Base-by-base conservation (phyloP, 2,329 filamentous ascomycete species). In the Aureobasidium melanogenum region DNA sequence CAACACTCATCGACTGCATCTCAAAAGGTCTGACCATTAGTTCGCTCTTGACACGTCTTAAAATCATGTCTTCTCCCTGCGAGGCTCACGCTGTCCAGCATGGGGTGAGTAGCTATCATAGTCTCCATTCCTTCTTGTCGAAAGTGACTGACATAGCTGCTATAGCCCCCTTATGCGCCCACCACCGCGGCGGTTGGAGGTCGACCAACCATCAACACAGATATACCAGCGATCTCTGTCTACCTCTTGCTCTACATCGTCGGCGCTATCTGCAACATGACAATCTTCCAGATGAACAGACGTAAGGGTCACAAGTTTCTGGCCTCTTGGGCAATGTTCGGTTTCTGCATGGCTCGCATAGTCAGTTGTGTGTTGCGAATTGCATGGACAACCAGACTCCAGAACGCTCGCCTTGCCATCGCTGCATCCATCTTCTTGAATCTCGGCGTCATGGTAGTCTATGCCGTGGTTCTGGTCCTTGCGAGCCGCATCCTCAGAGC, bases 301-400 rank as follows among this genome's bases (percentile, higher is more conserved):
- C 64, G 67, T 34, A 66, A 68, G 56, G 70, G 69, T 1, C 75
- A 78, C 64, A 76, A 75, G 26, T 79, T 79, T 58, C 43, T 77
- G 8, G 67, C 76, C 58, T 74, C 69, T 36, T 63, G 67, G 15
- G 66, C 75, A 60, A 66, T 79, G 2, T 77, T 78, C 51, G 69
- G 70, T 2, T 79, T 79, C 67, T 77, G 74, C 65, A 75, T 77
- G 70, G 71, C 75, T 10, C 70, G 77, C 24, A 69, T 77, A 15
- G 54, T 73, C 12, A 78, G 77, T 5, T 73, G 70, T 44, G 69
- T 70, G 28, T 66, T 79, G 10, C 65, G 71, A 6, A 70, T 72
- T 32, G 69, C 60, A n/a, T 68, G 67, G 64, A 67, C 71, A 5
- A 64, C 63, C 4, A 64, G 69, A 5, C 71, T 71, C 2, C 63